A percentile compares a stretch with the other conserved stretches of the same genome.
These are phyloP conservation scores for Noccaea caerulescens DNA, from an alignment of 345 rosid species.

Conservation along the genomic window DNA sequence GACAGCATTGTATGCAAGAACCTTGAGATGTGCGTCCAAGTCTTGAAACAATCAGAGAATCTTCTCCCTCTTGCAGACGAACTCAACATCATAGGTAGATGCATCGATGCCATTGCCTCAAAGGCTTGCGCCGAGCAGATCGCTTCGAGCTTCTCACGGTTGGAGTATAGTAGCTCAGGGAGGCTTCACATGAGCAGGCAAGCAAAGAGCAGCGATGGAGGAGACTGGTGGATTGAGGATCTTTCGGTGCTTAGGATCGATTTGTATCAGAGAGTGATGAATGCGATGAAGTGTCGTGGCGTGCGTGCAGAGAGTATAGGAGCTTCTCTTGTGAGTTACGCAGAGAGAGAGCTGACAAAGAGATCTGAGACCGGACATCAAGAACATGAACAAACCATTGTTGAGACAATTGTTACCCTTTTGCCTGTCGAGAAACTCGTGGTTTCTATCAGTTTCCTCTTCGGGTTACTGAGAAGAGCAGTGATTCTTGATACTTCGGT, in stretches of 20 bases:
- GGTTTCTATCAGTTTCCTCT: slow-evolving; percentile 82
- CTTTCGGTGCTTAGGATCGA: slow-evolving; percentile 83
- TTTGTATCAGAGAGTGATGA: slow-evolving; percentile 77
- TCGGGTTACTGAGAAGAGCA: slow-evolving; percentile 86
- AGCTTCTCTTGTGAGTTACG: slow-evolving; percentile 80
- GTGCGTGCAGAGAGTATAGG: slow-evolving; percentile 97
- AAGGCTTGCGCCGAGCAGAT: slow-evolving; percentile 93
- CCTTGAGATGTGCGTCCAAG: slow-evolving; percentile 86
- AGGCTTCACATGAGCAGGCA: slow-evolving; percentile 93
- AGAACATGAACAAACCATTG: slow-evolving; percentile 72
- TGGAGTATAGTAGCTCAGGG: slow-evolving; percentile 98
- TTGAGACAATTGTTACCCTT: slow-evolving; percentile 80
- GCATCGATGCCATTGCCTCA: slow-evolving; percentile 91
- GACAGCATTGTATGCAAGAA: slow-evolving; percentile 85
- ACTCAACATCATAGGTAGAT: slow-evolving; percentile 71
- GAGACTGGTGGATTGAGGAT: slow-evolving; percentile 98
- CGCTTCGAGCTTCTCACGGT: slow-evolving; percentile 91
- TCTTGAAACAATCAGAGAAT: slow-evolving; percentile 84
- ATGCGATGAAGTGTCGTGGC: slow-evolving; percentile 95
- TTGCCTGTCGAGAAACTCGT: slow-evolving; percentile 89
- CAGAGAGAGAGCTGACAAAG: slow-evolving; percentile 88
- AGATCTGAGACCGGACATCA: slow-evolving; percentile 55
- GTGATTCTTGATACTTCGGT: slow-evolving; percentile 82
- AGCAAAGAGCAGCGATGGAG: slow-evolving; percentile 61
- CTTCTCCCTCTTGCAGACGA: slow-evolving; percentile 95